Percentiles rank a stretch among this genome's conserved stretches.
These are phyloP conservation scores for Malassezia equina DNA, from an alignment of 1,284 basidiomycete species.

Conservation along the genomic window DNA sequence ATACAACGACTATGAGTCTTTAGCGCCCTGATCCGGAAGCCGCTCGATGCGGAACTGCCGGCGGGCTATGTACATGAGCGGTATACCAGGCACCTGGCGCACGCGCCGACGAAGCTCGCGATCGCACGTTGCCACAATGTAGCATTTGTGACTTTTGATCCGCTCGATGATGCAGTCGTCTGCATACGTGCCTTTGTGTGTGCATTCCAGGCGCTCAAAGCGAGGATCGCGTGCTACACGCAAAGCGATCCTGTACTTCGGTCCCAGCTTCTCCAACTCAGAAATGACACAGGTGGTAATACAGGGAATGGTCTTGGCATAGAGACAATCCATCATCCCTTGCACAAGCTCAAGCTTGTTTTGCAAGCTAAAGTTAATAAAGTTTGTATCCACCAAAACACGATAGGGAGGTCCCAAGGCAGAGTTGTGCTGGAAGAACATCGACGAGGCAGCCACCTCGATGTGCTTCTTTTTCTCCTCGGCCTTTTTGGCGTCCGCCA, in stretches of 20 bases:
- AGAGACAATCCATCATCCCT: constrained; percentile 99
- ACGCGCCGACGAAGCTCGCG: constrained; percentile 81
- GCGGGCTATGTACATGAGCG: constrained; percentile 45
- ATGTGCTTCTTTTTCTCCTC: constrained; percentile 29
- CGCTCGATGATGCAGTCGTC: constrained; percentile 96
- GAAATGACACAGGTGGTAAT: constrained; percentile 97
- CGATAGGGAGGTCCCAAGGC: constrained; percentile 93
- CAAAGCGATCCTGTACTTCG: constrained; percentile 86
- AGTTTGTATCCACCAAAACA: constrained; percentile 96
- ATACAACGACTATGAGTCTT: constrained; percentile 2
- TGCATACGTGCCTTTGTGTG: constrained; percentile 89
- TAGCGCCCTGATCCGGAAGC: constrained; percentile 42
- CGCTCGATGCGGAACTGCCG: constrained; percentile 41
- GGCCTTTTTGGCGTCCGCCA: constrained; percentile 24
- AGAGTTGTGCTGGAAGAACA: constrained; percentile 92
- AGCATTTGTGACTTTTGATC: constrained; percentile 87
- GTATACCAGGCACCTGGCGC: constrained; percentile 57
- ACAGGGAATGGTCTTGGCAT: constrained; percentile 98
- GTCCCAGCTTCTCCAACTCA: constrained; percentile 92
- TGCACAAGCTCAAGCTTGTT: constrained; percentile 93
- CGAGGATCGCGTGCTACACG: constrained; percentile 93
- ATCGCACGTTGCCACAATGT: constrained; percentile 96
- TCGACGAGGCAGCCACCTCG: constrained; percentile 57
- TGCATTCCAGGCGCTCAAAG: constrained; percentile 84
- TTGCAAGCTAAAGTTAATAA: constrained; percentile 96